These are phyloP conservation scores for Neurospora sp. DNA, from an alignment of 2,329 filamentous ascomycete species.

Conservation along the genomic window DNA sequence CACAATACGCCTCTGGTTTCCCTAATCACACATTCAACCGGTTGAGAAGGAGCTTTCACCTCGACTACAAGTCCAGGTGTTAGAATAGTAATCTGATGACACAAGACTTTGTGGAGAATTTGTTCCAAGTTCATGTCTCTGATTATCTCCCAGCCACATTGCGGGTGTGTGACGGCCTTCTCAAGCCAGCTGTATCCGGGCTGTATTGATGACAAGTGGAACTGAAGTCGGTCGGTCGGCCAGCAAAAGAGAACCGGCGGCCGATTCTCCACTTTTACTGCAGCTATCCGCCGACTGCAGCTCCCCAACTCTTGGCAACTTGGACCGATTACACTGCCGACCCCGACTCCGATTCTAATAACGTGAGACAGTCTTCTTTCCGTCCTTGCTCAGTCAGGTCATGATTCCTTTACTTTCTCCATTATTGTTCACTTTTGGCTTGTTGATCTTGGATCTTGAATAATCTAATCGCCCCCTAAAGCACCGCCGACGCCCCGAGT, in stretches of 20 bases:
- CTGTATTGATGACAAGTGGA: neutral
- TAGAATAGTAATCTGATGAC: too few relatives aligned
- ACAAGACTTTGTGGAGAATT: too few relatives aligned
- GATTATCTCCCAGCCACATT: neutral
- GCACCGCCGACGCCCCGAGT: neutral
- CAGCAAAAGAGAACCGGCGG: neutral
- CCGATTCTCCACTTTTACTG: neutral
- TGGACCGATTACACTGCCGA: neutral
- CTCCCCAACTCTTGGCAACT: neutral
- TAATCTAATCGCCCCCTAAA: neutral
- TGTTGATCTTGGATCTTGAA: neutral
- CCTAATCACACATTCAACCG: neutral
- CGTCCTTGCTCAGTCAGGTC: neutral
- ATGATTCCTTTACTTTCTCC: neutral
- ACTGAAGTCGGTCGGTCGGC: neutral
- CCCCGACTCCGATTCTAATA: neutral
- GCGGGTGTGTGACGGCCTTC: neutral
- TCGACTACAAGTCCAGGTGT: too few relatives aligned
- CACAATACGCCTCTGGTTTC: neutral
- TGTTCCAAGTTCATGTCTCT: too few relatives aligned
- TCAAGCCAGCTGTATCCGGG: neutral
- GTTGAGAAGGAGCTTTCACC: too few relatives aligned
- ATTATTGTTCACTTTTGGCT: neutral
- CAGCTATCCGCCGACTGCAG: too few relatives aligned
- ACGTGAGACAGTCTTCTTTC: neutral